Conservation (phyloP, 176 grass and related monocot species). For the Eleusine coracana region DNA sequence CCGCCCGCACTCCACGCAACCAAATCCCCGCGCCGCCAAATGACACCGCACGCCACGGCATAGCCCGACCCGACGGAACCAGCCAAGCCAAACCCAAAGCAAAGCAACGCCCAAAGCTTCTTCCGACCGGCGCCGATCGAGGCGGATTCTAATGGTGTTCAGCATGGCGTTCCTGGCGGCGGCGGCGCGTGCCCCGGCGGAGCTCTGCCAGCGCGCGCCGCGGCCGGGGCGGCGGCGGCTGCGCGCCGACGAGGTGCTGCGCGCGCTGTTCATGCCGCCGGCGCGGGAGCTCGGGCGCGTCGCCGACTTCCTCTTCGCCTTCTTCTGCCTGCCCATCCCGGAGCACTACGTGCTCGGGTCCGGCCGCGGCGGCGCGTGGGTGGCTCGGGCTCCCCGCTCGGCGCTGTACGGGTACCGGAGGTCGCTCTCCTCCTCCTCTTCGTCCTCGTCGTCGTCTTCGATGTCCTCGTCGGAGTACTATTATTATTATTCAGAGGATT, state of each 20-base stretch:
- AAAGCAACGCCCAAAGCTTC: neutral
- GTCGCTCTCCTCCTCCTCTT: constrained; percentile 34
- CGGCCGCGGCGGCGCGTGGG: constrained; percentile 41
- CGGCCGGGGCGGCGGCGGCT: constrained; percentile 36
- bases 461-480: neutral
- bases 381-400: constrained; percentile 16
- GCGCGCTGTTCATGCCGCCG: constrained; percentile 43
- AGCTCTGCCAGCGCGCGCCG: constrained; percentile 47
- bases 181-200: constrained; percentile 43
- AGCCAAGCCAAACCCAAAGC: neutral
- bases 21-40: neutral
- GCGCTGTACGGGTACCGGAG: constrained; percentile 37
- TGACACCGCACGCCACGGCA: neutral
- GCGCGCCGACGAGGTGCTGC: constrained; percentile 56
- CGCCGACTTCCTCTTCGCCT: constrained; percentile 40
- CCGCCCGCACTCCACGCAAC: constrained; percentile 14
- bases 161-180: constrained; percentile 37
- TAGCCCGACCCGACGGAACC: neutral
- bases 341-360: constrained; percentile 33
- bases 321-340: constrained; percentile 63
- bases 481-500: constrained; percentile 27
- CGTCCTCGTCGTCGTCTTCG: neutral
- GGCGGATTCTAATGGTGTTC: constrained; percentile 46
- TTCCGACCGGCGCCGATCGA: neutral
- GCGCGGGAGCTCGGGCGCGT: constrained; percentile 46